These are phyloP conservation scores for Rhodotorula taiwanensis DNA, from an alignment of 768 basidiomycete species.

Conservation along the genomic window DNA sequence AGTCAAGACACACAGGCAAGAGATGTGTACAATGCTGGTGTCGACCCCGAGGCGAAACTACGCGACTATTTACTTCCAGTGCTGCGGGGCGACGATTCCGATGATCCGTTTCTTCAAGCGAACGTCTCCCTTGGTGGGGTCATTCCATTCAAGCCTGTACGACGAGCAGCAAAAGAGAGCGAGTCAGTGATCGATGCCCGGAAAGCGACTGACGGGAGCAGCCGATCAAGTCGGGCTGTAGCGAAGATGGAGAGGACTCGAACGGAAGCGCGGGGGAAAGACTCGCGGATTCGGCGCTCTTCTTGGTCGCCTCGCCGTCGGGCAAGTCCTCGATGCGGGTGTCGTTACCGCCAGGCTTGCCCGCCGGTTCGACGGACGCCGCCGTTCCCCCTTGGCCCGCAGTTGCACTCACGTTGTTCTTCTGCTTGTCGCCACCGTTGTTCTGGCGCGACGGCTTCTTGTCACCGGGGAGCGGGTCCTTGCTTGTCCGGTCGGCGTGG, in stretches of 20 bases:
- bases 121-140: too few relatives aligned
- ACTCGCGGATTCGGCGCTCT: background rate
- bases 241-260: too few relatives aligned
- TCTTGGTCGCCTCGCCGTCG: slow-evolving; percentile 4
- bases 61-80: too few relatives aligned
- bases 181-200: background rate
- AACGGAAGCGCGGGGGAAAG: background rate
- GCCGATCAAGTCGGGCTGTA: too few relatives aligned
- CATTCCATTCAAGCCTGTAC: background rate
- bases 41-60: too few relatives aligned
- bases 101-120: too few relatives aligned
- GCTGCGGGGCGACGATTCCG: too few relatives aligned
- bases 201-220: background rate
- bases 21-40: too few relatives aligned
- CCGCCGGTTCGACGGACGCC: too few relatives aligned
- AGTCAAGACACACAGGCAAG: too few relatives aligned
- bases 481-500: slow-evolving; percentile 17
- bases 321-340: slow-evolving; percentile 4
- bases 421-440: background rate
- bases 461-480: slow-evolving; percentile 16
- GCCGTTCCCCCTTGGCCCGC: too few relatives aligned
- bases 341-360: too few relatives aligned
- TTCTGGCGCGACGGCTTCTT: slow-evolving; percentile 13
- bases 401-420: slow-evolving; percentile 6
- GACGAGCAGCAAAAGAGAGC: background rate